phyloP scores from a whole-genome alignment of 202 grass and related monocot genomes.

The Miscanthus sacchariflorus region DNA sequence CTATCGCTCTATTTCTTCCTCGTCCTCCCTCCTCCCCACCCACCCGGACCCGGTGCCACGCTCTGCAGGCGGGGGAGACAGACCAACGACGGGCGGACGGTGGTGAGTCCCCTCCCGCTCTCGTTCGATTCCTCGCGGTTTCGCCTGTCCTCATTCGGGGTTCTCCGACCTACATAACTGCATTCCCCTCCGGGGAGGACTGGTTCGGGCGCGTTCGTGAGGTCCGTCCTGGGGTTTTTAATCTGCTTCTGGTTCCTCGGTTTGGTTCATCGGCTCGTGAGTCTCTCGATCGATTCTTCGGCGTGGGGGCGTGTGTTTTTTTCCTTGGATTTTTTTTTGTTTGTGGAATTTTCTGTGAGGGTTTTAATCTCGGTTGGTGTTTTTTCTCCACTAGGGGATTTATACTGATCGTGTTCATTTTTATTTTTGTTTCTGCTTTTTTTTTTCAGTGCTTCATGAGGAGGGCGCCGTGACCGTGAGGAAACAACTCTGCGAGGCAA shows the following conservation, averaged over 20 bases:
- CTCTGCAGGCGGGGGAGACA: conserved; percentile 35
- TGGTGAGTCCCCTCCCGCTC: neutral
- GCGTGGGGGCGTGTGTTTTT: neutral
- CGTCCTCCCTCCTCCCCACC: conserved; percentile 35
- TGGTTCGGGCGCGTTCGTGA: conserved; percentile 10
- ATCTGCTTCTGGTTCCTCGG: conserved; percentile 7
- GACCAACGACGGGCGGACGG: conserved; percentile 4
- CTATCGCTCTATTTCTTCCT: conserved; percentile 30
- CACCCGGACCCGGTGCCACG: conserved; percentile 11
- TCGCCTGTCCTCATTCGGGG: neutral
- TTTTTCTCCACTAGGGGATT: neutral
- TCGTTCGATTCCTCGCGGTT: conserved; percentile 29
- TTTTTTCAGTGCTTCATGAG: conserved; percentile 47
- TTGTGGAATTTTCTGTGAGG: neutral
- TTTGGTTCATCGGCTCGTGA: neutral
- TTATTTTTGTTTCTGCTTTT: neutral
- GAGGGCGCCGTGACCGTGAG: conserved; percentile 42
- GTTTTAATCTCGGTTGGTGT: conserved; percentile 29
- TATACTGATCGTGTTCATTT: neutral
- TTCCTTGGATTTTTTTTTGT: neutral
- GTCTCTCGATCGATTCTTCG: neutral
- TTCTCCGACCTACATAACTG: conserved; percentile 14
- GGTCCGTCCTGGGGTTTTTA: neutral
- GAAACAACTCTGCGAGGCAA: conserved; percentile 38
- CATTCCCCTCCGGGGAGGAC: conserved; percentile 30